Percentiles rank a stretch among this genome's conserved stretches.
Evolutionary conservation across 805 yeast species (phyloP).

Genomic region (Lipomyces anomalus): DNA sequence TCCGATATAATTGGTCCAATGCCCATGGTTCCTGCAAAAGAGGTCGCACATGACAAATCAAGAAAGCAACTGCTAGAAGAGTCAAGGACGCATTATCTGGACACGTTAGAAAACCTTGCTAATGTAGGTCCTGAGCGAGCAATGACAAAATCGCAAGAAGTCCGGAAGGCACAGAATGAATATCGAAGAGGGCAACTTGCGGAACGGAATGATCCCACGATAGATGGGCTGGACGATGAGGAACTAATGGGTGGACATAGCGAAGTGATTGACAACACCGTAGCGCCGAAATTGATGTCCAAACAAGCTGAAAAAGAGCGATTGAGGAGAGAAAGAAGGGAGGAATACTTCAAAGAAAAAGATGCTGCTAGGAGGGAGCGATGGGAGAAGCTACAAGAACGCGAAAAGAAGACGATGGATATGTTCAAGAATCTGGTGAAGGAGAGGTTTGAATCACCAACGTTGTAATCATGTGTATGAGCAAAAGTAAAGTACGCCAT

Average conservation of each 20-base stretch:
- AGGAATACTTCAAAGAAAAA: slow-evolving; percentile 14
- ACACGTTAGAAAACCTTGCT: slow-evolving; percentile 13
- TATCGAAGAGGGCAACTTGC: slow-evolving; percentile 10
- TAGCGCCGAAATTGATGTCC: slow-evolving; percentile 2
- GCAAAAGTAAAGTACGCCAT: background rate
- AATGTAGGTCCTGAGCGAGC: slow-evolving; percentile 8
- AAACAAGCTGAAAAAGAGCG: slow-evolving; percentile 13
- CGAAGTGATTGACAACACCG: slow-evolving; percentile 14
- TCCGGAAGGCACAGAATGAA: slow-evolving; percentile 15
- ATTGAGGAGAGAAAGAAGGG: slow-evolving; percentile 13
- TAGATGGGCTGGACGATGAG: slow-evolving; percentile 17
- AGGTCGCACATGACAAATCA: too few species aligned
- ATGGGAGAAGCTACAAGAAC: slow-evolving; percentile 15
- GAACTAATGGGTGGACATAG: slow-evolving; percentile 6
- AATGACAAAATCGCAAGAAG: slow-evolving; percentile 12
- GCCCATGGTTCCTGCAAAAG: too few species aligned
- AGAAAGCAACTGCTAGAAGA: background rate
- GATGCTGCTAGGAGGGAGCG: slow-evolving; percentile 21
- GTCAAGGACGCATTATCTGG: slow-evolving; percentile 1
- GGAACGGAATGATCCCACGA: slow-evolving; percentile 13
- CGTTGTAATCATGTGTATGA: background rate
- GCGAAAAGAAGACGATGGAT: slow-evolving; percentile 18
- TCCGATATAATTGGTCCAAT: slow-evolving; percentile 12
- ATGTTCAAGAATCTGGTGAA: slow-evolving; percentile 19
- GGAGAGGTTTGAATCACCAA: slow-evolving; percentile 16